phyloP scores from a whole-genome alignment of 345 rosid genomes.

The Gossypium anomalum region DNA sequence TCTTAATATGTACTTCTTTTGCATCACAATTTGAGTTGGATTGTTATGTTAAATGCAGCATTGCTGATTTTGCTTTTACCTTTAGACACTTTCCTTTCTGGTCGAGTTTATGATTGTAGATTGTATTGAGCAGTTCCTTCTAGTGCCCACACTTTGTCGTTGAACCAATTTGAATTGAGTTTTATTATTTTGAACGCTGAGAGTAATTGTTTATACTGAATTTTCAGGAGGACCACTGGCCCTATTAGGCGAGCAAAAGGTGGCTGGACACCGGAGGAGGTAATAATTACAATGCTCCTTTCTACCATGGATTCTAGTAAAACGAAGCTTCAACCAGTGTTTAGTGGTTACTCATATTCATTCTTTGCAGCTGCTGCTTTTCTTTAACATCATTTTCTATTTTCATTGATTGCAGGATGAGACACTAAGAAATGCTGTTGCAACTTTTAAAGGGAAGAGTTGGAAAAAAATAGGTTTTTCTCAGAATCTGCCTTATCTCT shows the following conservation, averaged over 20 bases:
- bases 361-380: neutral
- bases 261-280: conserved; percentile 92
- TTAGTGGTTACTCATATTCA: neutral
- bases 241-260: conserved; percentile 98
- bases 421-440: conserved; percentile 75
- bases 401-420: conserved; percentile 59
- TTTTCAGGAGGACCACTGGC: conserved; percentile 85
- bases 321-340: neutral
- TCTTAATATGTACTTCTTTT: neutral
- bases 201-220: conserved; percentile 16
- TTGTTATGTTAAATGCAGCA: neutral
- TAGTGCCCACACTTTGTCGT: neutral
- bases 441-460: conserved; percentile 62
- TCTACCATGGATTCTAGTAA: neutral
- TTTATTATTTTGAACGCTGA: conserved; percentile 15
- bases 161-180: conserved; percentile 1
- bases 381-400: neutral
- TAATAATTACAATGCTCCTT: conserved; percentile 15
- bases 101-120: neutral
- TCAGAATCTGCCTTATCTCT: conserved; percentile 6
- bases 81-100: neutral
- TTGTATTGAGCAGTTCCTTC: neutral
- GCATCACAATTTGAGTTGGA: conserved; percentile 1
- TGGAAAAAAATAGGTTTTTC: conserved; percentile 84
- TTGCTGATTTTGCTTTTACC: neutral